Base-by-base conservation (phyloP, 805 yeast genomes). In the Metschnikowia amazonensis region DNA sequence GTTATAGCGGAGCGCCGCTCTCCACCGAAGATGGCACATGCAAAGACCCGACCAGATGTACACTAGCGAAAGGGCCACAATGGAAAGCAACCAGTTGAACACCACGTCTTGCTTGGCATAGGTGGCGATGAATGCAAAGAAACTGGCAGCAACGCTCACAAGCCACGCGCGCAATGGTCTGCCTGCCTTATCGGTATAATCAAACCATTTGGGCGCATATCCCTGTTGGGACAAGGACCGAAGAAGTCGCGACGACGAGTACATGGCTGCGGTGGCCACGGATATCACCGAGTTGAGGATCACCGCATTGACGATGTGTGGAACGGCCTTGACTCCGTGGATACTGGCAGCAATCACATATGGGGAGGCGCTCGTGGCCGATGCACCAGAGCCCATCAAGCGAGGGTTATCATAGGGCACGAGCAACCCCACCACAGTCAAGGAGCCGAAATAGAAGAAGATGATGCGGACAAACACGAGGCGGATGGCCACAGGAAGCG, bases 401-500 rank as follows among this genome's bases (percentile, higher is more conserved):
- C 58, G 45, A 13, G 54, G 62, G 14, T 69, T 60, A 48, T 52
- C 55, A 38, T 62, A 53, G 5, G 75, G 75, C 36, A 69, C 75
- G 36, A 69, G 60, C 46, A 69, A 60, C 6, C 74, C 74, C 21
- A 62, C 66, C 32, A 70, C 57, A 13, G 60, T 54, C 52, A 70
- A 65, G n/a, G 72, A 60, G 40, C 74, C 74, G 56, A 70, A 60
- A 53, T 69, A 70, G 51, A 70, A 62, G 46, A 69, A 51, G 25
- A 67, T 44, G 42, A 70, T 54, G 55, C 73, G 65, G 59, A 67
- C 62, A 53, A 68, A 64, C 37, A 70, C 65, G 52, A 70, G 67
- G 46, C 68, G 65, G 58, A 72, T 68, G 31, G 74, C 69, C 21
- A 66, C 57, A n/a, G 72, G 70, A 52, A 70, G 68, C 34, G 74